Conservation (phyloP, 2,329 filamentous ascomycete species). For the Tolypocladium capitatum region DNA sequence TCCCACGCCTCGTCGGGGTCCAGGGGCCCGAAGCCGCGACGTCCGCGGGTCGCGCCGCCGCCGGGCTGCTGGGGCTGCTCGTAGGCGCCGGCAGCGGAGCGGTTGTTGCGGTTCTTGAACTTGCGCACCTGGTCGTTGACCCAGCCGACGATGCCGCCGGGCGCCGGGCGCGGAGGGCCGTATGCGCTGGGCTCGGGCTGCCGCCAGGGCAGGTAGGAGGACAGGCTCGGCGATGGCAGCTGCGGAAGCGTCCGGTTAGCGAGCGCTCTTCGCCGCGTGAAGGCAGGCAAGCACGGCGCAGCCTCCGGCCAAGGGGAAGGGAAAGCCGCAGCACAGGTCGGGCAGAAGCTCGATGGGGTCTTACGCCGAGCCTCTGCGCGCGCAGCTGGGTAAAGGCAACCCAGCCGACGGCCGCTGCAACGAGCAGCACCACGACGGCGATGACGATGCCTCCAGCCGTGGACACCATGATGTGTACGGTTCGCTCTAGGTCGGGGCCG, state of each 20-base stretch:
- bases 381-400: conserved; percentile 59
- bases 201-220: conserved; percentile 60
- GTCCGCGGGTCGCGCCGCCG: conserved; percentile 23
- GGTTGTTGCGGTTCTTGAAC: conserved; percentile 51
- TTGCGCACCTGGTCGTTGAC: conserved; percentile 51
- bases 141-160: conserved; percentile 59
- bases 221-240: conserved; percentile 57
- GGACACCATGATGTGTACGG: conserved; percentile 35
- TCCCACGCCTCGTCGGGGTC: conserved; percentile 86
- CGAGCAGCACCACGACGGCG: conserved; percentile 49
- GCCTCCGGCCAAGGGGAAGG: background rate
- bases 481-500: background rate
- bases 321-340: background rate
- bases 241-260: conserved; percentile 11
- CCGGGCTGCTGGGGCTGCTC: conserved; percentile 41
- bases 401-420: conserved; percentile 49
- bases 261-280: background rate
- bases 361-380: conserved; percentile 56
- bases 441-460: conserved; percentile 58
- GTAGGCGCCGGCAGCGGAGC: conserved; percentile 58
- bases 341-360: conserved; percentile 15
- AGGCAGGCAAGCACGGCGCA: background rate
- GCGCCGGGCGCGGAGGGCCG: conserved; percentile 38
- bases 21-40: conserved; percentile 50
- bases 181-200: conserved; percentile 29